Percentiles rank a stretch among this genome's conserved stretches.
Conservation (phyloP, 2,329 filamentous ascomycete genomes). For the Laburnicola sp. region DNA sequence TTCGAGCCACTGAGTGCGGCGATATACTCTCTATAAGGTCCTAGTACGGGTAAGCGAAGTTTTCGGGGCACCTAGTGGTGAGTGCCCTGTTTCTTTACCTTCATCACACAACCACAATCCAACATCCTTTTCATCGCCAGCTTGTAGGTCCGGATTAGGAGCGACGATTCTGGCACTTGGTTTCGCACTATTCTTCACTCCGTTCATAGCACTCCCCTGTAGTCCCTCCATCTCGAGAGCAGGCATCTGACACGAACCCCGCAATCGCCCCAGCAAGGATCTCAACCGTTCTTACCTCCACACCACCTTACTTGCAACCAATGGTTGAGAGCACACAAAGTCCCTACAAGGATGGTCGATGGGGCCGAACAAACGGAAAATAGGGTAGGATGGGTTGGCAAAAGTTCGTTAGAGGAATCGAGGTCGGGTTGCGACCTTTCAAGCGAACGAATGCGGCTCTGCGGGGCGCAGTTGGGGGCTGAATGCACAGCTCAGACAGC, state of each 20-base stretch:
- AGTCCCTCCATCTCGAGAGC: neutral
- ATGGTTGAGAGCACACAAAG: neutral
- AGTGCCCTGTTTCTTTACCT: conserved; percentile 19
- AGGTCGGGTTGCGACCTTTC: conserved; percentile 10
- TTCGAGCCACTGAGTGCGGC: conserved; percentile 32
- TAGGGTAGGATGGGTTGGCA: conserved; percentile 9
- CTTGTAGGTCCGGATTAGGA: neutral
- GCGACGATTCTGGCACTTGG: neutral
- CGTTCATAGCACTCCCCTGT: neutral
- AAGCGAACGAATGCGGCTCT: conserved; percentile 23
- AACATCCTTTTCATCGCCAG: conserved; percentile 9
- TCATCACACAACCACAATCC: conserved; percentile 36
- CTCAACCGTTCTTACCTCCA: neutral
- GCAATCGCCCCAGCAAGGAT: too few species aligned
- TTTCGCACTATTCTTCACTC: neutral
- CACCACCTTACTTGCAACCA: neutral
- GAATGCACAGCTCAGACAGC: conserved; percentile 1
- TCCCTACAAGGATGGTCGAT: neutral
- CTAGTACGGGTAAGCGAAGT: conserved; percentile 14
- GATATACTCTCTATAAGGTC: conserved; percentile 36
- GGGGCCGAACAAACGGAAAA: neutral
- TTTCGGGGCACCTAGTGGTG: neutral
- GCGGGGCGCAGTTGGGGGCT: conserved; percentile 15
- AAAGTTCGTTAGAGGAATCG: neutral
- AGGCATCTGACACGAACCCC: neutral